These are phyloP conservation scores for Hymenoscyphus fraxineus DNA, from an alignment of 2,329 filamentous ascomycete genomes.

Conservation along the genomic window DNA sequence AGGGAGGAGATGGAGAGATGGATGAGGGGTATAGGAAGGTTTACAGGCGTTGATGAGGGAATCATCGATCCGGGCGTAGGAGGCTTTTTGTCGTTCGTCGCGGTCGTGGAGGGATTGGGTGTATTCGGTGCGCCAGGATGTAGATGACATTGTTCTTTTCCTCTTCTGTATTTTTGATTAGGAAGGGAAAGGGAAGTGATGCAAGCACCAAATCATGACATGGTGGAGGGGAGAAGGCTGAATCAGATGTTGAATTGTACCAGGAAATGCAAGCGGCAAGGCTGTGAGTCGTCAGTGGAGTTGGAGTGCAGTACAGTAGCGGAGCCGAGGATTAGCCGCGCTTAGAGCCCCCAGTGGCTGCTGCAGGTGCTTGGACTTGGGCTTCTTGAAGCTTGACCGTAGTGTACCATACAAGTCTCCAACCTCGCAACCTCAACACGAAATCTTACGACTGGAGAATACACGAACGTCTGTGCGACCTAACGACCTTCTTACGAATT, in stretches of 20 bases:
- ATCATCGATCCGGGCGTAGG: conserved; percentile 53
- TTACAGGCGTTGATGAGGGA: conserved; percentile 77
- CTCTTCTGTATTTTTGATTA: too few relatives aligned
- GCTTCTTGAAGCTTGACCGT: too few relatives aligned
- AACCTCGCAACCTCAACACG: too few relatives aligned
- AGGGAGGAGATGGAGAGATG: conserved; percentile 5
- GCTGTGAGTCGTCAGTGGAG: too few relatives aligned
- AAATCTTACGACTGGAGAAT: too few relatives aligned
- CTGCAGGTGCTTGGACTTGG: too few relatives aligned
- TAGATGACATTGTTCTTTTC: neutral
- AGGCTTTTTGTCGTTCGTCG: conserved; percentile 64
- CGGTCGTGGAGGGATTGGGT: conserved; percentile 67
- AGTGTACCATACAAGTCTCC: too few relatives aligned
- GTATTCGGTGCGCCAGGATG: conserved; percentile 74
- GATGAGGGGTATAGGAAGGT: conserved; percentile 26
- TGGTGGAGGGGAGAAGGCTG: neutral
- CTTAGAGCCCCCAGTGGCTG: too few relatives aligned
- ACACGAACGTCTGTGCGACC: too few relatives aligned
- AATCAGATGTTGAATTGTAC: conserved; percentile 1
- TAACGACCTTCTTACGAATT: too few relatives aligned
- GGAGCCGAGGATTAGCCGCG: too few relatives aligned
- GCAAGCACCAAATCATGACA: neutral
- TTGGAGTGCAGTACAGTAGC: neutral
- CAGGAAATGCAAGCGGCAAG: too few relatives aligned
- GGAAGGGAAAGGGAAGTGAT: neutral